Conservation (phyloP, 192 early-diverging fungal genomes). For the Thoreauomyces humboldtii region DNA sequence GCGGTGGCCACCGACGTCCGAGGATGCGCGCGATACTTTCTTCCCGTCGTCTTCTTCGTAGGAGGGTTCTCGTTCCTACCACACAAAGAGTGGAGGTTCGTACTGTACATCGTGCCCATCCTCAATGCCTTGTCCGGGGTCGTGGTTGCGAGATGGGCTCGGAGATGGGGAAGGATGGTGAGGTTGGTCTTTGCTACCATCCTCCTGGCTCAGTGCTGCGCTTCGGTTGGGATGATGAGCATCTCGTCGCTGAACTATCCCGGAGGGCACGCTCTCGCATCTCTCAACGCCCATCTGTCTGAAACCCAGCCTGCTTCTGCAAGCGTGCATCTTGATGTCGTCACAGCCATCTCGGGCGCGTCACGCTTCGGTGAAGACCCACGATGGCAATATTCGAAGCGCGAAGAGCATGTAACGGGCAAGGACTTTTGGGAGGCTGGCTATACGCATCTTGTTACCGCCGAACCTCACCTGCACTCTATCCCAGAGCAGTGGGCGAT, state of each 20-base stretch:
- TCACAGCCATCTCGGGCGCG: constrained; percentile 79
- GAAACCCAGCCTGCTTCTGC: constrained; percentile 15
- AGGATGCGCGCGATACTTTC: constrained; percentile 52
- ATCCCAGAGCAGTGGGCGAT: not conserved
- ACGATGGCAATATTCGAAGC: not conserved
- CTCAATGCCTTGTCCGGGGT: constrained; percentile 50
- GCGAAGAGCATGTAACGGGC: not conserved
- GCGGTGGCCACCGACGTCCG: constrained; percentile 39
- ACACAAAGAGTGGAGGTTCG: constrained; percentile 97
- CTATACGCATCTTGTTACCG: constrained; percentile 3
- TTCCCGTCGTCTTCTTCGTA: constrained; percentile 59
- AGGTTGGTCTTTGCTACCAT: constrained; percentile 37
- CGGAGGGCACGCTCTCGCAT: constrained; percentile 73
- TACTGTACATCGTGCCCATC: constrained; percentile 81
- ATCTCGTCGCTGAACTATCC: constrained; percentile 85
- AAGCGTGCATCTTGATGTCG: constrained; percentile 68
- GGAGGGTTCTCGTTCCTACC: constrained; percentile 68
- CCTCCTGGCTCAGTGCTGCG: constrained; percentile 5
- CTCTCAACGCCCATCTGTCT: constrained; percentile 51
- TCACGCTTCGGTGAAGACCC: constrained; percentile 63
- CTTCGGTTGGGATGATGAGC: constrained; percentile 11
- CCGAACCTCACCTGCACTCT: not conserved
- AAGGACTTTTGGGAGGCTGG: constrained; percentile 1
- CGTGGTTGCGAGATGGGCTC: not conserved
- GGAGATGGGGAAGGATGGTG: constrained; percentile 11